Percentiles rank a stretch among this genome's conserved stretches.
Evolutionary conservation across 495 filamentous ascomycete species (phyloP).

Genomic region (Aspergillus steynii): DNA sequence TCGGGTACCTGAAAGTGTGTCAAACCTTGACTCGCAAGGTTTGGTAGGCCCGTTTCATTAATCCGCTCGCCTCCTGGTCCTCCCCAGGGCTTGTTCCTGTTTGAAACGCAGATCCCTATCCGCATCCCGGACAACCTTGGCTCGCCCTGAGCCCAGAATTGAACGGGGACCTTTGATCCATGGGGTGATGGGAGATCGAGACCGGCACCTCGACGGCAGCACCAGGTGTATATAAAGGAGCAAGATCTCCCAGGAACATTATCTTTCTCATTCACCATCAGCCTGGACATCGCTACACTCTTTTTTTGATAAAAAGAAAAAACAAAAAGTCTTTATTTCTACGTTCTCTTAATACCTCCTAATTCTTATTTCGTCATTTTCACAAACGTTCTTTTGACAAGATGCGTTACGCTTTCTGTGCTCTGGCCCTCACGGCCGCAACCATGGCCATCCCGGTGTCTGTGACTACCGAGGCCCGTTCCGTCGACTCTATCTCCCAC

Average conservation of each 20-base stretch:
- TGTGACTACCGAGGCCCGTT: background rate
- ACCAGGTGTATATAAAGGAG: background rate
- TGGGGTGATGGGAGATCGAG: background rate
- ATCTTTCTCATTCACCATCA: background rate
- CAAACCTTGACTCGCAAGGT: background rate
- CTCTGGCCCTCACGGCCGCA: background rate
- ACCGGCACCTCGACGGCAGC: background rate
- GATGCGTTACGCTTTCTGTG: background rate
- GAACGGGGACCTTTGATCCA: background rate
- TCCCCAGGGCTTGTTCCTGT: background rate
- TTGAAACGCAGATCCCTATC: background rate
- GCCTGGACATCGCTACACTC: background rate
- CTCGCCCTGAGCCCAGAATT: background rate
- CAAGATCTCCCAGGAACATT: background rate
- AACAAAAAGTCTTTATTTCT: background rate
- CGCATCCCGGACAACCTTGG: background rate
- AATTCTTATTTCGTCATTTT: background rate
- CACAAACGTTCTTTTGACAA: background rate
- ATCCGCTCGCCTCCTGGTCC: background rate
- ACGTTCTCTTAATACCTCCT: background rate
- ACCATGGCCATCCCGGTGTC: background rate
- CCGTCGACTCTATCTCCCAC: too few species aligned
- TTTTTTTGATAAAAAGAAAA: background rate
- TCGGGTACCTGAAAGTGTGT: background rate
- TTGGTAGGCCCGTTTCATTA: background rate